These are phyloP conservation scores for Clarireedia sp. DNA, from an alignment of 2,329 filamentous ascomycete species.

Conservation along the genomic window DNA sequence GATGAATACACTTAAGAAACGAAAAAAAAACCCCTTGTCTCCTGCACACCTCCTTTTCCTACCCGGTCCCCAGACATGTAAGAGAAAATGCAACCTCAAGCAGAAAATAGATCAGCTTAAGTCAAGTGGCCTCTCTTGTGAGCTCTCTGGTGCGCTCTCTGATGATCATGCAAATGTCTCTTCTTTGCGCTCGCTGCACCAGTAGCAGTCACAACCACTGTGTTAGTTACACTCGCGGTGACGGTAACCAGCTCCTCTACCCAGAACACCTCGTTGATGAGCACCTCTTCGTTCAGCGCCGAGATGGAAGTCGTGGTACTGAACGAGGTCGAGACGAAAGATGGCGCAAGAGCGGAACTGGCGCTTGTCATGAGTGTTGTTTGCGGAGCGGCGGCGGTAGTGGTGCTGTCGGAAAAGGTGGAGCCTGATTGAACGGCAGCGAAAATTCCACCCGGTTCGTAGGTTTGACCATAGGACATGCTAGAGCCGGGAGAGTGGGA, in stretches of 20 bases:
- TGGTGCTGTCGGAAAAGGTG: background rate
- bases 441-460: constrained; percentile 30
- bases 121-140: constrained; percentile 1
- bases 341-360: constrained; percentile 14
- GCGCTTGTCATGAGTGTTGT: constrained; percentile 15
- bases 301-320: constrained; percentile 33
- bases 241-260: constrained; percentile 41
- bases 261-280: constrained; percentile 49
- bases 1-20: too few relatives aligned
- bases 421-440: constrained; percentile 6
- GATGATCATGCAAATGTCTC: constrained; percentile 9
- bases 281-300: constrained; percentile 31
- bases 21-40: too few relatives aligned
- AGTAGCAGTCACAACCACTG: background rate
- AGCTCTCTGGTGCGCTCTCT: background rate
- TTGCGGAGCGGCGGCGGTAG: background rate
- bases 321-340: constrained; percentile 44
- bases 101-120: background rate
- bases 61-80: too few relatives aligned
- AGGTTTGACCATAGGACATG: constrained; percentile 15
- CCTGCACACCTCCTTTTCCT: too few relatives aligned
- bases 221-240: background rate
- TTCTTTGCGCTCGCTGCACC: background rate
- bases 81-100: too few relatives aligned
- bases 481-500: constrained; percentile 23